Evolutionary conservation across 257 asterid genomes (phyloP), one percentile per base, ranked within the genome.

Genomic region (Schizonepeta tenuifolia): DNA sequence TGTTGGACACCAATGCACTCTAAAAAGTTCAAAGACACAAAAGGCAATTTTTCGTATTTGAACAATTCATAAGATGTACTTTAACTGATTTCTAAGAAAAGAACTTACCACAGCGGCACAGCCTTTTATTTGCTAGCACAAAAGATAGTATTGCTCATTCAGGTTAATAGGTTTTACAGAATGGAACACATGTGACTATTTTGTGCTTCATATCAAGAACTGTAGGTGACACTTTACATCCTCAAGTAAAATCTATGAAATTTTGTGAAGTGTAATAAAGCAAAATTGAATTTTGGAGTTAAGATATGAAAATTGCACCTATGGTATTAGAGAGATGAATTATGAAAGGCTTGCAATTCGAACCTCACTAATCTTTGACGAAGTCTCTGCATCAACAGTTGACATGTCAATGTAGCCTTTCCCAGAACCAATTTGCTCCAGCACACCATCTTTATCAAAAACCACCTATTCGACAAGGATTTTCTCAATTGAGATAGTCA

Each of bases 371-470:
- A 93, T 93, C 85, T 83, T 88, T 35, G 92, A 84, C 17, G 98
- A 91, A 49, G 98, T 89, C 84, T 93, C 96, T 28, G 96, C 94
- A 86, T 91, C 98, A 74, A 93, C 98, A 9, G 98, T 93, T 78
- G 98, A 93, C 98, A 93, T 93, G 84, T 93, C 97, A 73, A 93
- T 88, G 77, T 93, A 93, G 51, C 96, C 88, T 88, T 93, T 93
- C 62, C 93, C 98, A 18, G 81, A 74, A 70, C 90, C 74, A 41
- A 93, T 86, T 81, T 86, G 86, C 82, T 85, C 98, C 75, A 93
- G 89, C 59, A 88, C 96, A 62, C 98, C 98, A 77, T 74, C 84
- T 86, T 93, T 77, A 64, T 81, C 96, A 28, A 88, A 93, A 78
- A 91, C 97, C 77, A 93, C 98, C 98, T 93, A 75, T 17, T 73